Evolutionary conservation across 1,139 yeast species (phyloP).

Genomic region (Kodamaea sp.): DNA sequence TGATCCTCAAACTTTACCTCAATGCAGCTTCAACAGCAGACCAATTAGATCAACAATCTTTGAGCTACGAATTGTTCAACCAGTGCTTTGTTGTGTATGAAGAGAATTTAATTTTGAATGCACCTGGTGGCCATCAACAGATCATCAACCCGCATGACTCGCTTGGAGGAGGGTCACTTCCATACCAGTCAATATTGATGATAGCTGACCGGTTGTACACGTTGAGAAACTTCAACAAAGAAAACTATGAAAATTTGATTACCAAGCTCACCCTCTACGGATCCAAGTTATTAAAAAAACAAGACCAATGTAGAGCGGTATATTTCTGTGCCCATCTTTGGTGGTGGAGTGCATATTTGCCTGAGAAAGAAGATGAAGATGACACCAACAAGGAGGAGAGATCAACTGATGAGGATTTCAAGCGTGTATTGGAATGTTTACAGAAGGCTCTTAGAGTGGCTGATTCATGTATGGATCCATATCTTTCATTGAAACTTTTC

Average conservation of each 20-base stretch:
- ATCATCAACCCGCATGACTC: constrained; percentile 38
- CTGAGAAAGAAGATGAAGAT: constrained; percentile 16
- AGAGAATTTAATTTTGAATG: constrained; percentile 51
- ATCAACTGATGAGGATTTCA: constrained; percentile 31
- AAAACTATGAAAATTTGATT: constrained; percentile 76
- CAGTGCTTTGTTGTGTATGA: constrained; percentile 89
- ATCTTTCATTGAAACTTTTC: constrained; percentile 76
- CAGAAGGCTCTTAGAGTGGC: constrained; percentile 81
- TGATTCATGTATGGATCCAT: constrained; percentile 88
- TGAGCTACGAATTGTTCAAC: constrained; percentile 86
- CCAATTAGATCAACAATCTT: constrained; percentile 54
- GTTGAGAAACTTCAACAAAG: constrained; percentile 57
- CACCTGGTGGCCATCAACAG: constrained; percentile 17
- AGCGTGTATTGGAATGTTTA: constrained; percentile 48
- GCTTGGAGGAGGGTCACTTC: constrained; percentile 38
- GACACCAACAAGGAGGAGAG: constrained; percentile 8
- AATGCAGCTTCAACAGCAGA: constrained; percentile 73
- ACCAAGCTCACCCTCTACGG: constrained; percentile 87
- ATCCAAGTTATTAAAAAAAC: constrained; percentile 83
- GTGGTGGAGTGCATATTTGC: constrained; percentile 74
- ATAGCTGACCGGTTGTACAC: constrained; percentile 65
- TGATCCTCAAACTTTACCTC: constrained; percentile 52
- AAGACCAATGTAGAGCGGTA: constrained; percentile 92
- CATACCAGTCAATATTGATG: constrained; percentile 41
- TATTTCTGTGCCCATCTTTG: constrained; percentile 87